Evolutionary conservation across 1,284 basidiomycete species (phyloP), one percentile per base, ranked within the genome.

Genomic region (Rhodofomes roseus): DNA sequence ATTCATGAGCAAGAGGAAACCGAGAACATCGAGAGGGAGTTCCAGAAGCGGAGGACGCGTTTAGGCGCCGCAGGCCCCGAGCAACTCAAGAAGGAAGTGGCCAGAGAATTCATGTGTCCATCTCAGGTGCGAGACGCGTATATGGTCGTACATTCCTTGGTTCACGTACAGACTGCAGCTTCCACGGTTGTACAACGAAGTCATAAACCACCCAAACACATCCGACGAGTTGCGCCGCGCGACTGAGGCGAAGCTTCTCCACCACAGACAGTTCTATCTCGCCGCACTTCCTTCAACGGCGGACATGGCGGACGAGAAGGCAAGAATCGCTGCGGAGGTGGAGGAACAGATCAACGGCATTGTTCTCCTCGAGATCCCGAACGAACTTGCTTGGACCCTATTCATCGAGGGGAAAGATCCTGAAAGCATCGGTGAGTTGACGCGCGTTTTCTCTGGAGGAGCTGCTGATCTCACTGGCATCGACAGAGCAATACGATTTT

Each of bases 381-480:
- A 96, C 66, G 86, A 90, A 64, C 66, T 89, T 16, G 92, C 92
- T 0, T 97, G 95, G 95, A 80, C 75, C 36, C 73, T 93, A 20
- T 86, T 81, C 62, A 77, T 98, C 43, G 93, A 98, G 68, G 85
- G 87, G 66, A 84, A 79, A 53, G 89, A 98, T 68, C 80, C 79
- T 48, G 82, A 82, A n/a, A 79, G 79, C 8, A 79, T 93, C 12
- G 82, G 90, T 93, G 68, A 66, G 84, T 71, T 5, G 5, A 39
- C 59, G 53, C 58, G 54, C 52, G 1, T 31, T 34, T 55, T 12
- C 12, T 25, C 8, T 25, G 41, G 29, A 27, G 5, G 22, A 8
- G 23, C 27, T 27, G 5, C 25, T 55, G 31, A 51, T 43, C n/a
- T 41, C 36, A 48, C 60, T 14, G 57, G 40, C 29, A 11, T 20